phyloP scores from a whole-genome alignment of 1,284 basidiomycete species.

The Flammula alnicola region DNA sequence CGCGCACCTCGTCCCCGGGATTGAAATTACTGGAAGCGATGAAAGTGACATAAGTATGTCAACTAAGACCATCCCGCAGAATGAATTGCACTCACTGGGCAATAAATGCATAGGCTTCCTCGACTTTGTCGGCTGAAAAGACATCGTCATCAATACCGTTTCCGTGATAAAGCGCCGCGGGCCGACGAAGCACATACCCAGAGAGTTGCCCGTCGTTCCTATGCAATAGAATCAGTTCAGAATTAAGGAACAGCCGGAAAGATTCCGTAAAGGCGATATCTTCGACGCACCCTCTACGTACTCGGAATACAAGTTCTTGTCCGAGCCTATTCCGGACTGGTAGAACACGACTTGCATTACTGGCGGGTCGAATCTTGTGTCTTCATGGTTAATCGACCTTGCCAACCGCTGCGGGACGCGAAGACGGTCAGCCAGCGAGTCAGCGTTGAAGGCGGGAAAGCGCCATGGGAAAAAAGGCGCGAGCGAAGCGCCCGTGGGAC shows the following conservation, averaged over 20 bases:
- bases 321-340: slow-evolving; percentile 9
- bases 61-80: neutral
- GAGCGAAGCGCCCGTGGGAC: slow-evolving; percentile 26
- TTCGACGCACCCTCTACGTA: slow-evolving; percentile 8
- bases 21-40: slow-evolving; percentile 4
- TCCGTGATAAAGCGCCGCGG: too few relatives aligned
- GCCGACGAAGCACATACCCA: slow-evolving; percentile 1
- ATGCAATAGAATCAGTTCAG: too few relatives aligned
- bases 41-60: neutral
- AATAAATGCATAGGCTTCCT: slow-evolving; percentile 13
- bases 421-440: neutral
- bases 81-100: slow-evolving; percentile 2
- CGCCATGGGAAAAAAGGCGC: too few relatives aligned
- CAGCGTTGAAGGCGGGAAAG: too few relatives aligned
- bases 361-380: neutral
- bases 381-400: slow-evolving; percentile 7
- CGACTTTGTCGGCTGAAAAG: slow-evolving; percentile 11
- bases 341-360: slow-evolving; percentile 12
- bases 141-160: neutral
- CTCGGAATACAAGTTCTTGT: slow-evolving; percentile 4
- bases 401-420: slow-evolving; percentile 5
- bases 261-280: too few relatives aligned
- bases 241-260: too few relatives aligned
- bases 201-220: slow-evolving; percentile 11
- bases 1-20: slow-evolving; percentile 9